Conservation (phyloP, 2,329 filamentous ascomycete genomes). For the Akanthomyces uredinophilus region DNA sequence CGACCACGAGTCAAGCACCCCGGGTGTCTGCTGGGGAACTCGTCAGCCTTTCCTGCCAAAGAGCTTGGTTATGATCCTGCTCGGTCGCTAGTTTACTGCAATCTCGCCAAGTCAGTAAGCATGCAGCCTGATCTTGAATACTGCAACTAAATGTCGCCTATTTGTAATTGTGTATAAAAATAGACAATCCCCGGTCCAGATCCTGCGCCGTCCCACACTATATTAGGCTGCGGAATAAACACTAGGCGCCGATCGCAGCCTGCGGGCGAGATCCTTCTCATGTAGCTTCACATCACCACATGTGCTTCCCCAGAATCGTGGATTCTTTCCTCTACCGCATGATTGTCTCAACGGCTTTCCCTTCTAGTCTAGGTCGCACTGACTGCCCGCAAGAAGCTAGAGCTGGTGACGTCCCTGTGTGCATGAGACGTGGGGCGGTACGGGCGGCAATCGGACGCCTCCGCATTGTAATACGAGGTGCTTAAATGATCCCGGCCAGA, state of each 20-base stretch:
- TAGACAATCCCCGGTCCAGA: neutral
- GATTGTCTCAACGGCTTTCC: neutral
- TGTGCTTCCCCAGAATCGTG: neutral
- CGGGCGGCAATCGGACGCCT: slow-evolving; percentile 12
- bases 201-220: neutral
- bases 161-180: neutral
- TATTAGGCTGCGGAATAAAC: neutral
- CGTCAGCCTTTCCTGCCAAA: too few species aligned
- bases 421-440: slow-evolving; percentile 11
- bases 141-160: neutral
- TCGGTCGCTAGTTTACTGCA: neutral
- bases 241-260: neutral
- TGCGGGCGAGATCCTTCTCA: neutral
- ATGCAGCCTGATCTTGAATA: neutral
- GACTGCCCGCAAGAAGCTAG: neutral
- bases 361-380: neutral
- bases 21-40: too few species aligned
- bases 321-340: neutral
- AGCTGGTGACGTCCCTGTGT: neutral
- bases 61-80: too few species aligned
- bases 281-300: neutral
- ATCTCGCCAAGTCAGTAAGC: neutral
- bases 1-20: neutral
- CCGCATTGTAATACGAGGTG: slow-evolving; percentile 12
- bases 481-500: slow-evolving; percentile 1